Percentiles rank a stretch among this genome's conserved stretches.
Evolutionary conservation across 2,329 filamentous ascomycete species (phyloP).

Genomic region (Trichoderma lentiforme): DNA sequence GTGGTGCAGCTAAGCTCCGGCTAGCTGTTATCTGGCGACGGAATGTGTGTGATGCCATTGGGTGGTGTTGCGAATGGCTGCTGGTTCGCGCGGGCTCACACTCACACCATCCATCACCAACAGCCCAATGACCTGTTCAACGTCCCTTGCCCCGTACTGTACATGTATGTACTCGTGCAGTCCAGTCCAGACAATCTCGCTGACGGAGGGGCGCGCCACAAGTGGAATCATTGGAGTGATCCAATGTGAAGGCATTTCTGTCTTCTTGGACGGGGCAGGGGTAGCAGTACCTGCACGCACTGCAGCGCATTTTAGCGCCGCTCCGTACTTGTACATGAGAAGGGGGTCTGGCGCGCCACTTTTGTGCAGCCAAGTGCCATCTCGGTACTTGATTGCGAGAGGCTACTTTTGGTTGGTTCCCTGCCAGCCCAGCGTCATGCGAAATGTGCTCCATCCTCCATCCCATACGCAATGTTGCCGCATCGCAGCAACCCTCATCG

Average conservation of each 20-base stretch:
- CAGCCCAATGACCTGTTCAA: conserved; percentile 6
- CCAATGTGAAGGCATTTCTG: neutral
- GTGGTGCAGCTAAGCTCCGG: conserved; percentile 19
- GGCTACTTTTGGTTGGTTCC: conserved; percentile 9
- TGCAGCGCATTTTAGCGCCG: neutral
- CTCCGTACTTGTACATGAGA: neutral
- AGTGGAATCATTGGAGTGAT: conserved; percentile 5
- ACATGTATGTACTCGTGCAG: neutral
- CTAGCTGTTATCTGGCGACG: conserved; percentile 9
- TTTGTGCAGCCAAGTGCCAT: conserved; percentile 21
- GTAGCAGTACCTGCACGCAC: neutral
- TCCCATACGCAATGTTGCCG: neutral
- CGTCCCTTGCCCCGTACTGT: neutral
- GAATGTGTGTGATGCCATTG: conserved; percentile 10
- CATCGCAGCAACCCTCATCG: neutral
- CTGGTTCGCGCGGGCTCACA: neutral
- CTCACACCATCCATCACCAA: conserved; percentile 13
- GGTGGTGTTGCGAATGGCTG: conserved; percentile 4
- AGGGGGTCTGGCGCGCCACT: conserved; percentile 10
- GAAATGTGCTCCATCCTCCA: neutral
- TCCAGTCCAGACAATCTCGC: conserved; percentile 1
- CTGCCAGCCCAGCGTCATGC: neutral
- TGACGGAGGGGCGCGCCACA: neutral
- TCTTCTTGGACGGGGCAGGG: neutral
- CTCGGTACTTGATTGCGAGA: conserved; percentile 20